These are phyloP conservation scores for Themeda triandra DNA, from an alignment of 176 grass and related monocot genomes.

Conservation along the genomic window DNA sequence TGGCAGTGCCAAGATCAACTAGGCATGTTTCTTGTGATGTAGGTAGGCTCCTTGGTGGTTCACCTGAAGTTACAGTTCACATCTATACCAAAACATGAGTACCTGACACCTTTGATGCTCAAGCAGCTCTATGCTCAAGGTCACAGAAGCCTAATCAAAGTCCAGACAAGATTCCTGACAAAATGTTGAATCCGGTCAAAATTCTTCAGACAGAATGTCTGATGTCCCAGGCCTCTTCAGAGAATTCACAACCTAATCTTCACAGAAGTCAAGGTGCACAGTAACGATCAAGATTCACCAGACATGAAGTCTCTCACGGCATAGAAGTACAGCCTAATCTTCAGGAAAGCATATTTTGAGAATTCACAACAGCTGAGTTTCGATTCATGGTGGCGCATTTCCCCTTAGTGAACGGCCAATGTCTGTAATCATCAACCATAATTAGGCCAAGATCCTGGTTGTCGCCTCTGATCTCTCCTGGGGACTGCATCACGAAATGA, in stretches of 20 bases:
- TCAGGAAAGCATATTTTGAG: background rate
- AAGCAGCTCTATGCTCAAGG: background rate
- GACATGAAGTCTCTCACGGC: background rate
- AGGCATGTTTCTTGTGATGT: background rate
- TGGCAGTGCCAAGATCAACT: background rate
- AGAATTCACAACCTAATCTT: background rate
- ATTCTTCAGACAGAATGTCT: background rate
- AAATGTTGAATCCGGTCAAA: background rate
- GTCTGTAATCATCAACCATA: background rate
- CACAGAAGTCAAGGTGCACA: background rate
- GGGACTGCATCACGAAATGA: background rate
- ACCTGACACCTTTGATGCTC: background rate
- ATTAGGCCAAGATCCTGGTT: background rate
- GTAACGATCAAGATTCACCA: background rate
- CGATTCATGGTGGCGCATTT: background rate
- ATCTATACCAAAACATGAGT: background rate
- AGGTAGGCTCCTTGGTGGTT: background rate
- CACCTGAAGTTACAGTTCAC: background rate
- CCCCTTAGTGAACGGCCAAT: background rate
- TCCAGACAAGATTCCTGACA: background rate
- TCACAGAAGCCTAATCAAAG: background rate
- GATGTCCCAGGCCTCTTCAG: background rate
- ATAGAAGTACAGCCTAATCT: background rate
- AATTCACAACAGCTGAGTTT: background rate
- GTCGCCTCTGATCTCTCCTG: background rate